A percentile compares a stretch with the other conserved stretches of the same genome.
phyloP scores from a whole-genome alignment of 2,329 filamentous ascomycete species.

The Plenodomus lindquistii region DNA sequence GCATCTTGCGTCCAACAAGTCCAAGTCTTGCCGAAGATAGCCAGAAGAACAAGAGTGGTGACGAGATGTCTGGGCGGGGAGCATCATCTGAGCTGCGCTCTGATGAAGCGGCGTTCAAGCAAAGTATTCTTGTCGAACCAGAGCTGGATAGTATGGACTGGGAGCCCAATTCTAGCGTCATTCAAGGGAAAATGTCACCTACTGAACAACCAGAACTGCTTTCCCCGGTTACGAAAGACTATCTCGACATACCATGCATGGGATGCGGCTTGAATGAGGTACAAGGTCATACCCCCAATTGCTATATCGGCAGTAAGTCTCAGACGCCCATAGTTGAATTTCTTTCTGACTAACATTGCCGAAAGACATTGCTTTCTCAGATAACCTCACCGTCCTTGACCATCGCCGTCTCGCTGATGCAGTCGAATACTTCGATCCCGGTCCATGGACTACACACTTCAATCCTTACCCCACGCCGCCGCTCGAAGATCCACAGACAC shows the following conservation, averaged over 20 bases:
- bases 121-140: background rate
- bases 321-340: background rate
- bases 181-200: background rate
- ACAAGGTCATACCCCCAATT: conserved; percentile 14
- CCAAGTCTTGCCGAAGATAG: background rate
- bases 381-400: conserved; percentile 14
- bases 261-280: conserved; percentile 21
- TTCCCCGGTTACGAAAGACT: background rate
- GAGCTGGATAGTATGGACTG: background rate
- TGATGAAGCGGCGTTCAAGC: background rate
- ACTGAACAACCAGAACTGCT: background rate
- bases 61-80: too few relatives aligned
- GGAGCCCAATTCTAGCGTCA: background rate
- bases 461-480: conserved; percentile 2
- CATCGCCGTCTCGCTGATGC: conserved; percentile 15
- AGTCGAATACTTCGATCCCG: conserved; percentile 27
- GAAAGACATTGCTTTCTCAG: conserved; percentile 11
- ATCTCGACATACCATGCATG: conserved; percentile 24
- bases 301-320: conserved; percentile 27
- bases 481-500: conserved; percentile 6
- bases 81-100: background rate
- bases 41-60: background rate
- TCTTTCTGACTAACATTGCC: background rate
- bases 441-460: conserved; percentile 27
- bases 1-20: background rate